phyloP scores from a whole-genome alignment of 345 rosid species.

The Sisymbrium altissimum region DNA sequence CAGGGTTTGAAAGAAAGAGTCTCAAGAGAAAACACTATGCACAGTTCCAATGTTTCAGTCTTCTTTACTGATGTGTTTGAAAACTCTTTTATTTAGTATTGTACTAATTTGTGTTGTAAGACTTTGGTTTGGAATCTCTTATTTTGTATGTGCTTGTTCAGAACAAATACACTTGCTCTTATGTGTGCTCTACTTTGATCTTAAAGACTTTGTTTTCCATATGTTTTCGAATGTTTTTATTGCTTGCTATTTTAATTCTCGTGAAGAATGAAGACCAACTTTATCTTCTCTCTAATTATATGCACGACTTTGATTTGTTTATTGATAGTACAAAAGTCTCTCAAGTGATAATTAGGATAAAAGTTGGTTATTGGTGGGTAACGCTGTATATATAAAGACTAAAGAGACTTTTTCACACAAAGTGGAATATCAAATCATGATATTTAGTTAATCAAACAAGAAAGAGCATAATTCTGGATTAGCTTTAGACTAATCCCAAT shows the following conservation, averaged over 20 bases:
- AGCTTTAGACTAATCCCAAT: conserved; percentile 22
- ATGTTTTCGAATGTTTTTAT: not conserved
- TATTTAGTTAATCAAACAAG: not conserved
- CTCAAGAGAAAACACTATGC: conserved; percentile 18
- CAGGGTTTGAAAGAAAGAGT: conserved; percentile 5
- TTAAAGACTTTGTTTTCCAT: not conserved
- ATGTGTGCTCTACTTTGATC: conserved; percentile 18
- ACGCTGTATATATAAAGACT: not conserved
- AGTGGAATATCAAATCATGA: conserved; percentile 13
- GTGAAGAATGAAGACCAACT: not conserved
- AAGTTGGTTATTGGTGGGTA: conserved; percentile 3
- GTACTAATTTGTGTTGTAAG: conserved; percentile 23
- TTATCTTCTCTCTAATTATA: not conserved
- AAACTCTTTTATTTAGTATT: conserved; percentile 11
- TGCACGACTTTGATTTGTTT: conserved; percentile 10
- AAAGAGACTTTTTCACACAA: conserved; percentile 16
- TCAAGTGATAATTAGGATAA: conserved; percentile 24
- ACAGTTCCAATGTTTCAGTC: conserved; percentile 23
- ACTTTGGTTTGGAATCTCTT: conserved; percentile 1
- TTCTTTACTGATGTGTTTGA: conserved; percentile 18
- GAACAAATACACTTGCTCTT: conserved; percentile 8
- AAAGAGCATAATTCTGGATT: conserved; percentile 3
- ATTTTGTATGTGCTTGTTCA: conserved; percentile 17
- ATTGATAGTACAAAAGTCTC: conserved; percentile 12
- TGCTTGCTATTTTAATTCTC: not conserved